These are phyloP conservation scores for Rhynchosporium secalis DNA, from an alignment of 2,329 filamentous ascomycete genomes.

Conservation along the genomic window DNA sequence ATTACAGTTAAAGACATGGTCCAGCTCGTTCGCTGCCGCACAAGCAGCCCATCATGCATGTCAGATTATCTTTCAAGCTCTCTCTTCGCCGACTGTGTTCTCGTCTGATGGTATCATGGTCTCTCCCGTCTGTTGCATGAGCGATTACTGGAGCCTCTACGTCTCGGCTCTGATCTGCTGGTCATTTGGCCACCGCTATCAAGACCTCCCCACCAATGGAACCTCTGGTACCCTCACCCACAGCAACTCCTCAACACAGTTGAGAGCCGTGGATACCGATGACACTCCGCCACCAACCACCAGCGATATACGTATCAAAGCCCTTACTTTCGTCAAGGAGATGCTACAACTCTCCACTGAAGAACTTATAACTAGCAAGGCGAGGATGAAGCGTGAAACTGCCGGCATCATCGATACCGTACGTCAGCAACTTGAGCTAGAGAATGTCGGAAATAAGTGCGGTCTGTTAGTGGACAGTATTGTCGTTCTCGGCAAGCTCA, in stretches of 20 bases:
- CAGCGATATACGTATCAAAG: constrained; percentile 28
- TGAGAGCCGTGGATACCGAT: constrained; percentile 15
- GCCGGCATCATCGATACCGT: constrained; percentile 51
- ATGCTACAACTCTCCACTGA: constrained; percentile 46
- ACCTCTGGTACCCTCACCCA: constrained; percentile 24
- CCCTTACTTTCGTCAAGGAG: constrained; percentile 40
- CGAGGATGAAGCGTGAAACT: constrained; percentile 46
- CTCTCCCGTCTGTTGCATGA: constrained; percentile 39
- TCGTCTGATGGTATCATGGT: constrained; percentile 24
- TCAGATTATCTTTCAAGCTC: constrained; percentile 50
- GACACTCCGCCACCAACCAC: constrained; percentile 10
- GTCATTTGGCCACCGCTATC: constrained; percentile 50
- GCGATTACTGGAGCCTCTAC: constrained; percentile 57
- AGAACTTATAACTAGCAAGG: constrained; percentile 42
- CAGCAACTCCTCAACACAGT: constrained; percentile 22
- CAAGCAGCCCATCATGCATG: constrained; percentile 53
- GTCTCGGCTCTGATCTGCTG: constrained; percentile 60
- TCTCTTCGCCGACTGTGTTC: constrained; percentile 37
- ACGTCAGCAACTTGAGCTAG: constrained; percentile 48
- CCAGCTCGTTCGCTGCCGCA: constrained; percentile 47
- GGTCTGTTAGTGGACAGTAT: constrained; percentile 55
- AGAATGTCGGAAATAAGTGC: constrained; percentile 51
- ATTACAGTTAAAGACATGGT: constrained; percentile 49
- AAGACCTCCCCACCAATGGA: constrained; percentile 5
- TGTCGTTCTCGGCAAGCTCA: constrained; percentile 51